Base-by-base conservation (phyloP, 768 basidiomycete species). In the Trametes maxima region DNA sequence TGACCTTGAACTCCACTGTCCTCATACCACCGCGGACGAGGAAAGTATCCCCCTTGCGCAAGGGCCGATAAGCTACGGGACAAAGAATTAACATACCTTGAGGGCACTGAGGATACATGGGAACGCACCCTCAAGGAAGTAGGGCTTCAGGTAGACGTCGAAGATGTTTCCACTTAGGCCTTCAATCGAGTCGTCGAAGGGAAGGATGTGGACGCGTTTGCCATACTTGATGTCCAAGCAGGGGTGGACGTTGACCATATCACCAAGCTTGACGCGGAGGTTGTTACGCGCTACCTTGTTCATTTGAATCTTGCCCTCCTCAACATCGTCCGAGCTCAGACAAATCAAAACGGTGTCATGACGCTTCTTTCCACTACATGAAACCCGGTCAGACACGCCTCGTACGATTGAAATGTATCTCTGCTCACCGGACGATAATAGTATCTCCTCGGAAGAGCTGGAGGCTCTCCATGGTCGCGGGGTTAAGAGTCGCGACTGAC, bases 261-360 rank as follows among this genome's bases (percentile, higher is more conserved):
- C 97, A 44, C 92, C 96, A 44, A 98, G 88, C 80, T 98, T 98
- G 68, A 98, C 94, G 57, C 96, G 92, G 48, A 98, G 78, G 78
- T 99, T 98, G 80, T 98, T 96, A 59, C 97, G 93, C n/a, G 97
- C 97, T 37, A 99, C 97, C 77, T 98, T 98, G 88, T 99, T 99
- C 78, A 99, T 80, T 70, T 97, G 95, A 65, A 99, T 95, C 73
- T 93, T 92, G 59, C 97, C 96, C 76, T 98, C 97, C 69, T 98
- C 97, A 63, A 98, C 93, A 63, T 96, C 94, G 70, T 98, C 97
- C 42, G 91, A 92, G 71, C 90, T 91, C 71, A 99, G 76, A 71
- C 95, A 97, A 74, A 98, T 98, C 63, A 99, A 88, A 44, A 99
- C 97, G 8, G 96, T 98, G 69, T 98, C 95, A 69, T 90, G 88